phyloP scores from a whole-genome alignment of 345 rosid species.

The Syzygium aqueum region DNA sequence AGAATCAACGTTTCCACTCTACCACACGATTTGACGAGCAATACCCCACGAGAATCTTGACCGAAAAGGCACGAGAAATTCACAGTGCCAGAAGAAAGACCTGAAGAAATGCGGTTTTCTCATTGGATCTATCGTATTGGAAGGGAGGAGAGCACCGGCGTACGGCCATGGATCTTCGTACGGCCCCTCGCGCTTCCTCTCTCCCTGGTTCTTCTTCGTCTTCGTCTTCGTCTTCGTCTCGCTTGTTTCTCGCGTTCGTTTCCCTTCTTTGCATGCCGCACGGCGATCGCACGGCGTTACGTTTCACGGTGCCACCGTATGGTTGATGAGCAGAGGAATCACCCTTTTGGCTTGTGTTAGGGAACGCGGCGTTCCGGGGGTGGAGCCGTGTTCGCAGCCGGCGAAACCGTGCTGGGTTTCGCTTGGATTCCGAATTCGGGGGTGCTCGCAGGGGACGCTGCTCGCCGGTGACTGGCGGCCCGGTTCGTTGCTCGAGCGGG shows the following conservation, averaged over 20 bases:
- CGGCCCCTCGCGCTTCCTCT: background rate
- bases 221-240: background rate
- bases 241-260: background rate
- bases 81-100: too few species aligned
- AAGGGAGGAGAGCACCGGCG: too few species aligned
- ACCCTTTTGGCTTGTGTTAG: background rate
- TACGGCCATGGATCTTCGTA: background rate
- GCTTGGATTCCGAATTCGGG: background rate
- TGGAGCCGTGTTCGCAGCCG: background rate
- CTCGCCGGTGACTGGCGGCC: constrained; percentile 4
- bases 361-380: background rate
- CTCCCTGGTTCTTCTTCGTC: background rate
- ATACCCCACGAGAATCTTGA: too few species aligned
- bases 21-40: too few species aligned
- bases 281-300: background rate
- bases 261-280: background rate
- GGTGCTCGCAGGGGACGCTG: background rate
- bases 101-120: too few species aligned
- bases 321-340: background rate
- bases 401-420: background rate
- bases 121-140: too few species aligned
- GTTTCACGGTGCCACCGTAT: background rate
- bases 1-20: too few species aligned
- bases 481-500: constrained; percentile 23
- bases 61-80: too few species aligned